Conservation (phyloP, 108 stramenopile genomes). For the Pseudonitzschia multistriata region DNA sequence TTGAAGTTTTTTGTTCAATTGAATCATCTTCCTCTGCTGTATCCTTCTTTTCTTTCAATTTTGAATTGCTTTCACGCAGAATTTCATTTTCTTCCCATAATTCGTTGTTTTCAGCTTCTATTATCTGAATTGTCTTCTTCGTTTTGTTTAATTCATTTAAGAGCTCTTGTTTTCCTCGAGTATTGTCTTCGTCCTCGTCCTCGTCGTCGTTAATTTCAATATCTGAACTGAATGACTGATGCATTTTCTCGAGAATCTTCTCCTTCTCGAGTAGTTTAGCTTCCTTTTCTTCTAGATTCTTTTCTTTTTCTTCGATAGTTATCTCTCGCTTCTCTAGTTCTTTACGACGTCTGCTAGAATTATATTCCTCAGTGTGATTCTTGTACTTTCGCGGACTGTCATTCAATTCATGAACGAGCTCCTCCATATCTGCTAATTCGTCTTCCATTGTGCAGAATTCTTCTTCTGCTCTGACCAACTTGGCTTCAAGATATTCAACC, state of each 20-base stretch:
- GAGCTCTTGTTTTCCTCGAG: neutral
- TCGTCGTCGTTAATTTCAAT: neutral
- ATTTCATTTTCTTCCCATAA: neutral
- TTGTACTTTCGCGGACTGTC: neutral
- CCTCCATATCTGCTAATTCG: conserved; percentile 51
- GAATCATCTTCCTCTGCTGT: neutral
- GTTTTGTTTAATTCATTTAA: neutral
- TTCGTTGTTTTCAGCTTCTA: neutral
- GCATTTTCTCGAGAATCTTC: neutral
- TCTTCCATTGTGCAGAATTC: conserved; percentile 50
- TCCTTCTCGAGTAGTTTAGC: neutral
- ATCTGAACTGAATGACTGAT: neutral
- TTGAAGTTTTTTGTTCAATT: neutral
- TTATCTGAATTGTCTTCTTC: neutral
- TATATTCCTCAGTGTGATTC: neutral
- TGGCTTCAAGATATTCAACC: conserved; percentile 38
- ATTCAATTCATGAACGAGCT: conserved; percentile 17
- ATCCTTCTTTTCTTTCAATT: neutral
- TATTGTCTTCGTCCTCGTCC: neutral
- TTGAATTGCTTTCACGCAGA: neutral
- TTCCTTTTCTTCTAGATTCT: neutral
- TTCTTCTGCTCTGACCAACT: conserved; percentile 37
- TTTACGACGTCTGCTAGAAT: neutral
- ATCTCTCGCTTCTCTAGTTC: conserved; percentile 18
- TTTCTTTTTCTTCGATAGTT: neutral